phyloP scores from a whole-genome alignment of 208 protist species.

The Leptomonas seymouri region DNA sequence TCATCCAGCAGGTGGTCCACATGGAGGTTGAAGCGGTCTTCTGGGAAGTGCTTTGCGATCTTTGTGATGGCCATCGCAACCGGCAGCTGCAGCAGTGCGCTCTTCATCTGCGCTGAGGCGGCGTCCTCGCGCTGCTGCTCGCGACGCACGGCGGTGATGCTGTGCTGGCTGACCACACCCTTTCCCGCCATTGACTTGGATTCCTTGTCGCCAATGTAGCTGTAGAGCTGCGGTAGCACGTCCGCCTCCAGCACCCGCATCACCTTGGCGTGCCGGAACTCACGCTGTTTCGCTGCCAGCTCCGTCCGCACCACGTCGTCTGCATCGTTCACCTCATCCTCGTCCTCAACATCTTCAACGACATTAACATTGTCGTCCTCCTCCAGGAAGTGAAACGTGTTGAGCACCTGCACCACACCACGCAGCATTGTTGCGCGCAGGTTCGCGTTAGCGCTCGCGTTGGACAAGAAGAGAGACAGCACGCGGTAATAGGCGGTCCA shows the following conservation, averaged over 20 bases:
- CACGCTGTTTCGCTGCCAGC: slow-evolving; percentile 43
- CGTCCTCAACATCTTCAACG: slow-evolving; percentile 19
- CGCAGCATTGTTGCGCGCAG: slow-evolving; percentile 83
- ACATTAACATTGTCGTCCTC: slow-evolving; percentile 16
- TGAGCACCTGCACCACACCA: slow-evolving; percentile 88
- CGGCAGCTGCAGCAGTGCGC: slow-evolving; percentile 83
- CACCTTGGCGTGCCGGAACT: slow-evolving; percentile 64
- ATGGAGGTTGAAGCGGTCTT: slow-evolving; percentile 74
- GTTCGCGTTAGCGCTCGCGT: slow-evolving; percentile 66
- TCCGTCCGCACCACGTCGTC: slow-evolving; percentile 35
- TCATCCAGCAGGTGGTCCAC: slow-evolving; percentile 82
- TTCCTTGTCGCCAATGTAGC: slow-evolving; percentile 64
- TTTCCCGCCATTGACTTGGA: slow-evolving; percentile 30
- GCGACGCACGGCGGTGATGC: slow-evolving; percentile 57
- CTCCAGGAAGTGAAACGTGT: slow-evolving; percentile 86
- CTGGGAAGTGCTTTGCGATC: slow-evolving; percentile 83
- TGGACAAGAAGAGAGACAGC: slow-evolving; percentile 77
- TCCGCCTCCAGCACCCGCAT: slow-evolving; percentile 79
- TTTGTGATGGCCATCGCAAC: slow-evolving; percentile 88
- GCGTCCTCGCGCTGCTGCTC: slow-evolving; percentile 70
- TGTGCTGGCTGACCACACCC: slow-evolving; percentile 62
- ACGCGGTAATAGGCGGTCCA: slow-evolving; percentile 91
- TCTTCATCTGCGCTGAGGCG: slow-evolving; percentile 49
- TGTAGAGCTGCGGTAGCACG: slow-evolving; percentile 87
- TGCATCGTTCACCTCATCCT: slow-evolving; percentile 68